These are phyloP conservation scores for Larix kaempferi DNA, from an alignment of 75 land plant genomes.

Conservation along the genomic window DNA sequence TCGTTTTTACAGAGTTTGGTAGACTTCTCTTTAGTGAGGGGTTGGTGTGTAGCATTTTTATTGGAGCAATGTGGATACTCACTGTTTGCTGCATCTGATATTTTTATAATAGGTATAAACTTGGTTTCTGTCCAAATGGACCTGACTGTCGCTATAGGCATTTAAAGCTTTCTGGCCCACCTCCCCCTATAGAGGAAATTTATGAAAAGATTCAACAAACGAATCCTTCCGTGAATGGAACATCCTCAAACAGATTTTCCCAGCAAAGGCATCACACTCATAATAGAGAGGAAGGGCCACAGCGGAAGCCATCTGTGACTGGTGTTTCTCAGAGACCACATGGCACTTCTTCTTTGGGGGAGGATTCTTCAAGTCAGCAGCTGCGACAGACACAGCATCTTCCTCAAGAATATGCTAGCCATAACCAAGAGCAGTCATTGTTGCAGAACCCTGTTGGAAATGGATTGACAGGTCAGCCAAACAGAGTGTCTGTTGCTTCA, in stretches of 20 bases:
- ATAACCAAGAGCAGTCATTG: slow-evolving; percentile 16
- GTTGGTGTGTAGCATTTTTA: background rate
- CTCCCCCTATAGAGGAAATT: slow-evolving; percentile 39
- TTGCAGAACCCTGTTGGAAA: slow-evolving; percentile 21
- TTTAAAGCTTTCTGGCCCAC: slow-evolving; percentile 44
- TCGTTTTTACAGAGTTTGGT: no score
- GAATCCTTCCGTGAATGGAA: slow-evolving; percentile 10
- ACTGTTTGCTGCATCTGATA: background rate
- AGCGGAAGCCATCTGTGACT: slow-evolving; percentile 17
- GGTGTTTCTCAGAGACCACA: slow-evolving; percentile 16
- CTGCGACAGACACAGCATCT: slow-evolving; percentile 34
- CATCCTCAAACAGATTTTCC: slow-evolving; percentile 42
- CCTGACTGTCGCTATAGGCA: slow-evolving; percentile 51
- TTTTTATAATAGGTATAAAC: slow-evolving; percentile 29
- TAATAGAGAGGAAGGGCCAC: slow-evolving; percentile 37
- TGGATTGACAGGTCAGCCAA: slow-evolving; percentile 14
- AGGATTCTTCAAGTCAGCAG: slow-evolving; percentile 30
- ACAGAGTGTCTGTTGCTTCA: slow-evolving; percentile 20
- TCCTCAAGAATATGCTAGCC: slow-evolving; percentile 36
- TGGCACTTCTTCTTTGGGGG: slow-evolving; percentile 18
- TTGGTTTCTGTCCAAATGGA: slow-evolving; percentile 51
- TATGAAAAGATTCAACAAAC: slow-evolving; percentile 34
- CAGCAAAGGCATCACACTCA: slow-evolving; percentile 31
- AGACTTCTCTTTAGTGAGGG: no score
- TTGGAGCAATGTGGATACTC: background rate